phyloP scores from a whole-genome alignment of 1,284 basidiomycete genomes.

The Ganoderma lingzhi region DNA sequence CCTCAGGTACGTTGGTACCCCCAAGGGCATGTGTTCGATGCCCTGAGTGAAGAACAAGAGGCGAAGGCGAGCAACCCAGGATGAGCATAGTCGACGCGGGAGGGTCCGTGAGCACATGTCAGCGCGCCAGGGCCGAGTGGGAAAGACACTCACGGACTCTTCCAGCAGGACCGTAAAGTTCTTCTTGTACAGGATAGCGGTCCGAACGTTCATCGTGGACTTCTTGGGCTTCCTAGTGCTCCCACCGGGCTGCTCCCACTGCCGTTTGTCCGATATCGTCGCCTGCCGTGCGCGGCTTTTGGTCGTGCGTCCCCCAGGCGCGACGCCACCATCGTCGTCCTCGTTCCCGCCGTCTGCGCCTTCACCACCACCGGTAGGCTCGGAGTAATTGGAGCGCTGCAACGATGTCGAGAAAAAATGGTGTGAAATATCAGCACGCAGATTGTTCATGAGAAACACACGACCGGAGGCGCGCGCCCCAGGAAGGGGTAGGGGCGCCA shows the following conservation, averaged over 20 bases:
- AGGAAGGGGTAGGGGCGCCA: background rate
- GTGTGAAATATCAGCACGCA: background rate
- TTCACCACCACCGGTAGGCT: slow-evolving; percentile 51
- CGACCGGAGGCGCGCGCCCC: slow-evolving; percentile 11
- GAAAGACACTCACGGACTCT: slow-evolving; percentile 68
- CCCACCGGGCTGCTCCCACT: slow-evolving; percentile 31
- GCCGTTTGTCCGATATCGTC: slow-evolving; percentile 76
- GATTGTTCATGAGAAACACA: slow-evolving; percentile 3
- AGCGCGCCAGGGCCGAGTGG: background rate
- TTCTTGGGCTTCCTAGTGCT: slow-evolving; percentile 64
- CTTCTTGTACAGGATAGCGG: slow-evolving; percentile 82
- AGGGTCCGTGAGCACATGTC: background rate
- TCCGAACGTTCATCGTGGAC: slow-evolving; percentile 80
- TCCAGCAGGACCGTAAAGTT: slow-evolving; percentile 74
- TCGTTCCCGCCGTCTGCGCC: slow-evolving; percentile 20
- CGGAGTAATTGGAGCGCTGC: slow-evolving; percentile 82
- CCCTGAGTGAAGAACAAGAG: slow-evolving; percentile 50
- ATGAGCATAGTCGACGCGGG: background rate
- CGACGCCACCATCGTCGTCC: slow-evolving; percentile 47
- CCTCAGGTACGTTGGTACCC: slow-evolving; percentile 65
- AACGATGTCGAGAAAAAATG: slow-evolving; percentile 15
- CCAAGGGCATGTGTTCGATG: slow-evolving; percentile 59
- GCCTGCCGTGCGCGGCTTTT: slow-evolving; percentile 73
- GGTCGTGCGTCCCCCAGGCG: slow-evolving; percentile 44
- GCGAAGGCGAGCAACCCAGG: background rate